Base-by-base conservation (phyloP, 1,284 basidiomycete species). In the Golubevia sp. region DNA sequence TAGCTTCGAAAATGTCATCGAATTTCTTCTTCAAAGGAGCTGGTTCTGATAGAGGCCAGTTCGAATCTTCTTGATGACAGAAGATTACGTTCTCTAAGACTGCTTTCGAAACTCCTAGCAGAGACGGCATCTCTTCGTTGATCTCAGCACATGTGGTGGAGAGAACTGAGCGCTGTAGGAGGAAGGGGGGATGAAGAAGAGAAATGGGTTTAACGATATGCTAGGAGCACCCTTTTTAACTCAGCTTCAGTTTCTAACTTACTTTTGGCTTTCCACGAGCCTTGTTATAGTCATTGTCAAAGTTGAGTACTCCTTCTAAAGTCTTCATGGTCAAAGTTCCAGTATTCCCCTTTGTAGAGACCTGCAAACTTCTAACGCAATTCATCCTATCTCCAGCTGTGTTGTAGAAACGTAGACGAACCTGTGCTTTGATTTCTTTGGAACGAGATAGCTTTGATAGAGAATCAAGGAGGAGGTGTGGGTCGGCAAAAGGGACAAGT, bases 81-180 rank as follows among this genome's bases (percentile, higher is more conserved):
- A 99, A 99, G 66, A 99, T 98, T 77, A 99, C 96, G 80, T 97
- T 98, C 79, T 99, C 96, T 21, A 99, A 89, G 55, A 99, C 96
- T 5, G 95, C 91, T 83, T 93, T 95, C 11, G 94, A 97, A 2
- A 99, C 96, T 51, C 97, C 97, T n/a, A 99, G 70, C 15, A 76
- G 68, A 6, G 88, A 11, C 92, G 86, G 64, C 91, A 99, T 94
- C 84, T 99, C 97, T 15, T 89, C 86, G 79, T 99, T 96, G 87
- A 99, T 91, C 84, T 97, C 95, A 38, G 79, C 76, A 62, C 79
- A 82, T 38, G 74, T 73, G 21, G 79, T 79, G 13, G 78, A 81
- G 20, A 82, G 67, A 2, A 74, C 65, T 5, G 75, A 67, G 20
- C 74, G 74, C 63, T 70, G 71, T n/a, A 5, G 61, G 66, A 21